These are phyloP conservation scores for Spencermartinsiella ligniputridi DNA, from an alignment of 1,139 yeast species.

Conservation along the genomic window DNA sequence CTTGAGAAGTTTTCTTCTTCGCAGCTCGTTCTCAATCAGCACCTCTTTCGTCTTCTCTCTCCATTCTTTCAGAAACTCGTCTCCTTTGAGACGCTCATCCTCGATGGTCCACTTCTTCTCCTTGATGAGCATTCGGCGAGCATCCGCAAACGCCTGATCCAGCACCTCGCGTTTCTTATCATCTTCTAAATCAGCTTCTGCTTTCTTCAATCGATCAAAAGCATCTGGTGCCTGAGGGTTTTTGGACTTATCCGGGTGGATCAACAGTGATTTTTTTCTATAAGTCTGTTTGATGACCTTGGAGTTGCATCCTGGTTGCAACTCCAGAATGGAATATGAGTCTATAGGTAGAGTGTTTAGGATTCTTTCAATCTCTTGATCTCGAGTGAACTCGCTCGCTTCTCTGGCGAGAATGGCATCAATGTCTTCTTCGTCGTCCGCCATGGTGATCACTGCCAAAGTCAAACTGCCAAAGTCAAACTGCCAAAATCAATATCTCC, in stretches of 20 bases:
- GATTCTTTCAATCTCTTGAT: constrained; percentile 54
- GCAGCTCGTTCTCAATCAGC: constrained; percentile 42
- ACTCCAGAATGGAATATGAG: constrained; percentile 51
- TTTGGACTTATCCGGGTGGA: constrained; percentile 65
- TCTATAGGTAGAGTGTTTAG: constrained; percentile 46
- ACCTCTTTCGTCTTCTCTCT: constrained; percentile 40
- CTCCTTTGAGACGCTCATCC: constrained; percentile 37
- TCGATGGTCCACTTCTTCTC: constrained; percentile 43
- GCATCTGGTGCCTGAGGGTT: constrained; percentile 58
- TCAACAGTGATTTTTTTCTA: constrained; percentile 55
- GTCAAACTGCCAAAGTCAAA: no score
- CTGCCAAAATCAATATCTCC: no score
- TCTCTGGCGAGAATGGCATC: constrained; percentile 31
- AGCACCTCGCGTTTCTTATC: constrained; percentile 33
- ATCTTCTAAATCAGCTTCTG: constrained; percentile 35
- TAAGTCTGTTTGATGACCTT: constrained; percentile 44
- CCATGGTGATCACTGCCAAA: no score
- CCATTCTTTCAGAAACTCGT: constrained; percentile 41
- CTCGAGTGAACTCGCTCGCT: constrained; percentile 33
- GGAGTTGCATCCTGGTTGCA: constrained; percentile 46
- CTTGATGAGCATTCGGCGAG: constrained; percentile 39
- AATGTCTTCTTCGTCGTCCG: constrained; percentile 25
- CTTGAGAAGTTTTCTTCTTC: constrained; percentile 38
- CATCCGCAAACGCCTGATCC: constrained; percentile 42
- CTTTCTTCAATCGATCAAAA: constrained; percentile 47